phyloP scores from a whole-genome alignment of 805 yeast species.

The Candida mattraensis region DNA sequence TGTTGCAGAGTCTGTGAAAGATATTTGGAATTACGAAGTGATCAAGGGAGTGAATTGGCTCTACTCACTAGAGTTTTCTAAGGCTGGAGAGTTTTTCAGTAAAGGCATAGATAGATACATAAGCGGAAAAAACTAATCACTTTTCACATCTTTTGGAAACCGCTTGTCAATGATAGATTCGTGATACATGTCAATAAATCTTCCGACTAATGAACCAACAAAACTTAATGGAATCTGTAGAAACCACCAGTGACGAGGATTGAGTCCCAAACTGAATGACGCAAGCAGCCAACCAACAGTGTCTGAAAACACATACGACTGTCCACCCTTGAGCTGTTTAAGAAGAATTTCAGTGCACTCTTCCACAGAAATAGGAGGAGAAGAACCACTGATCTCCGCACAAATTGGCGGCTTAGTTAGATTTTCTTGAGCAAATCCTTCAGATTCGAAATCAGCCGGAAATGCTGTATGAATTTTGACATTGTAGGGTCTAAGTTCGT shows the following conservation, averaged over 20 bases:
- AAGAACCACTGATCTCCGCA: slow-evolving; percentile 79
- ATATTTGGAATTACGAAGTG: slow-evolving; percentile 78
- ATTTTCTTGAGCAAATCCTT: slow-evolving; percentile 83
- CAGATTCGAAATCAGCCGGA: slow-evolving; percentile 90
- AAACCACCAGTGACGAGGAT: slow-evolving; percentile 62
- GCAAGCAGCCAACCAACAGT: slow-evolving; percentile 79
- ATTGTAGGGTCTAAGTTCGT: slow-evolving; percentile 70
- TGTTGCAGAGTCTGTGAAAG: slow-evolving; percentile 62
- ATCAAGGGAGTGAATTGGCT: slow-evolving; percentile 63
- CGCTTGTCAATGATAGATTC: slow-evolving; percentile 51
- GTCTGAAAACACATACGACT: slow-evolving; percentile 78
- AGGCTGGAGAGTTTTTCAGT: slow-evolving; percentile 15
- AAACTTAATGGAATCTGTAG: slow-evolving; percentile 51
- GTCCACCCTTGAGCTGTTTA: slow-evolving; percentile 57
- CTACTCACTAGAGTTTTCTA: slow-evolving; percentile 37
- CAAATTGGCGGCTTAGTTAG: slow-evolving; percentile 85
- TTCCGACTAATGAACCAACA: slow-evolving; percentile 53
- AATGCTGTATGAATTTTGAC: slow-evolving; percentile 71
- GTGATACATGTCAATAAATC: slow-evolving; percentile 55
- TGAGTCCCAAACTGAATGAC: slow-evolving; percentile 62
- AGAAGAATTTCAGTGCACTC: slow-evolving; percentile 65
- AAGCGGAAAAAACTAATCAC: slow-evolving; percentile 12
- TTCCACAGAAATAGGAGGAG: slow-evolving; percentile 64
- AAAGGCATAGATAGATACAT: slow-evolving; percentile 13
- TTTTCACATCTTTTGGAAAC: slow-evolving; percentile 36